These are phyloP conservation scores for Cladosporium sp. DNA, from an alignment of 2,329 filamentous ascomycete species.

Conservation along the genomic window DNA sequence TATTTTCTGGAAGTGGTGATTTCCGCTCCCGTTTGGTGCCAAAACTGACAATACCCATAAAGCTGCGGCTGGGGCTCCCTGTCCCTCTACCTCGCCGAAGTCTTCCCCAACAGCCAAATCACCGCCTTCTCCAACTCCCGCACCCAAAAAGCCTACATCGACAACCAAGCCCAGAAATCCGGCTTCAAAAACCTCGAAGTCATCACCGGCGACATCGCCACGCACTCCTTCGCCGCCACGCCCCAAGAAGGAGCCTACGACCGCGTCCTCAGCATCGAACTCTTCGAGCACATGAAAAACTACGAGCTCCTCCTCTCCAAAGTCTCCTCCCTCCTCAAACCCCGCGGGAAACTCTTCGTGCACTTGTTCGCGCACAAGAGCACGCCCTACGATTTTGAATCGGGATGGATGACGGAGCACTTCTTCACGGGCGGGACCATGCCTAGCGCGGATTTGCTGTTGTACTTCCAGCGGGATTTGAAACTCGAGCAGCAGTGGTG, in stretches of 20 bases:
- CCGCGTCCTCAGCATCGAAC: constrained; percentile 67
- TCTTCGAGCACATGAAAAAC: constrained; percentile 78
- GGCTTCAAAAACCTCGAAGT: constrained; percentile 62
- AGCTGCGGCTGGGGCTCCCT: constrained; percentile 71
- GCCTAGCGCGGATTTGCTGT: constrained; percentile 65
- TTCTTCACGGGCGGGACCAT: constrained; percentile 75
- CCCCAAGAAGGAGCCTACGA: constrained; percentile 51
- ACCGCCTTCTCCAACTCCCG: constrained; percentile 70
- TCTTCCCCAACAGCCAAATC: constrained; percentile 61
- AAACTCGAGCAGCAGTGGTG: constrained; percentile 66
- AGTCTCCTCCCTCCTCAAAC: constrained; percentile 59
- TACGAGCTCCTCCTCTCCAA: constrained; percentile 68
- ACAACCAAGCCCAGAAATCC: constrained; percentile 56
- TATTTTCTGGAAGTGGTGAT: too few relatives aligned
- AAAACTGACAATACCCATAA: constrained; percentile 8
- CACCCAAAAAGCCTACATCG: constrained; percentile 69
- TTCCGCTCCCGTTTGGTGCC: too few relatives aligned
- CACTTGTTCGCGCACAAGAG: constrained; percentile 66
- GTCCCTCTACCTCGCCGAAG: constrained; percentile 65
- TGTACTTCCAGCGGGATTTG: constrained; percentile 66
- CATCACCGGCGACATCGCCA: constrained; percentile 66
- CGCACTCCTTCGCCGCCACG: constrained; percentile 61
- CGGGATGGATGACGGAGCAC: constrained; percentile 72
- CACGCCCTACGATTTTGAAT: constrained; percentile 69
- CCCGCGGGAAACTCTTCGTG: constrained; percentile 66